A percentile compares a stretch with the other conserved stretches of the same genome.
These are phyloP conservation scores for Phlebiopsis flavidoalba DNA, from an alignment of 768 basidiomycete species.

Conservation along the genomic window DNA sequence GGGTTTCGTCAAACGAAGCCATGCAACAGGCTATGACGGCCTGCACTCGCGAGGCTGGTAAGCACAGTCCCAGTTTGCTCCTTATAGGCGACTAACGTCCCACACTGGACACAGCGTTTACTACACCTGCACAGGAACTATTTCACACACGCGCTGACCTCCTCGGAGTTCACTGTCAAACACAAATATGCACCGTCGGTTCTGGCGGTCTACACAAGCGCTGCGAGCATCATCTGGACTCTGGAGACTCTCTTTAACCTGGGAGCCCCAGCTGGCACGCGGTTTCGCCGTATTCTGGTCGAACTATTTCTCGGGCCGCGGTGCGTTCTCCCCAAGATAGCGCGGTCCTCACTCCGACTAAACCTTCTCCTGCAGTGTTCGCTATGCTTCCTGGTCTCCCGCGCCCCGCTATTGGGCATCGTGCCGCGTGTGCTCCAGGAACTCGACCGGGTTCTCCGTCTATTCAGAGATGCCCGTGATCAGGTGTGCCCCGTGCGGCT, in stretches of 20 bases:
- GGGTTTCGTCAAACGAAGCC: constrained; percentile 37
- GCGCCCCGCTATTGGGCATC: constrained; percentile 53
- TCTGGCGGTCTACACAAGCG: constrained; percentile 60
- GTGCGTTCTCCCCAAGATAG: constrained; percentile 34
- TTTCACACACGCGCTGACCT: constrained; percentile 62
- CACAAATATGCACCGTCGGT: constrained; percentile 67
- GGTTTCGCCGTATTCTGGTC: constrained; percentile 74
- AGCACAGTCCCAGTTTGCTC: constrained; percentile 14
- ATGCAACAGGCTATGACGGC: constrained; percentile 63
- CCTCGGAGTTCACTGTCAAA: constrained; percentile 48
- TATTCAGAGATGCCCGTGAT: constrained; percentile 53
- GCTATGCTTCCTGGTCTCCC: constrained; percentile 57
- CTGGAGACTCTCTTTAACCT: constrained; percentile 50
- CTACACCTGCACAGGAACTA: constrained; percentile 64
- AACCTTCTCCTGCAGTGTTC: constrained; percentile 40
- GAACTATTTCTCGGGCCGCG: constrained; percentile 66
- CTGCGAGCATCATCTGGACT: constrained; percentile 51
- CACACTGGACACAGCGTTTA: constrained; percentile 37
- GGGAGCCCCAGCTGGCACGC: constrained; percentile 54
- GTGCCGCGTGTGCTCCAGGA: constrained; percentile 57
- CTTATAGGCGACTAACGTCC: not conserved
- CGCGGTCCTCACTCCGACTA: not conserved
- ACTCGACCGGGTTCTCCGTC: constrained; percentile 49
- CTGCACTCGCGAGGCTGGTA: constrained; percentile 62
- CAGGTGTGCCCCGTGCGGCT: constrained; percentile 57